Evolutionary conservation across 345 rosid genomes (phyloP).

Genomic region (Combretum micranthum): DNA sequence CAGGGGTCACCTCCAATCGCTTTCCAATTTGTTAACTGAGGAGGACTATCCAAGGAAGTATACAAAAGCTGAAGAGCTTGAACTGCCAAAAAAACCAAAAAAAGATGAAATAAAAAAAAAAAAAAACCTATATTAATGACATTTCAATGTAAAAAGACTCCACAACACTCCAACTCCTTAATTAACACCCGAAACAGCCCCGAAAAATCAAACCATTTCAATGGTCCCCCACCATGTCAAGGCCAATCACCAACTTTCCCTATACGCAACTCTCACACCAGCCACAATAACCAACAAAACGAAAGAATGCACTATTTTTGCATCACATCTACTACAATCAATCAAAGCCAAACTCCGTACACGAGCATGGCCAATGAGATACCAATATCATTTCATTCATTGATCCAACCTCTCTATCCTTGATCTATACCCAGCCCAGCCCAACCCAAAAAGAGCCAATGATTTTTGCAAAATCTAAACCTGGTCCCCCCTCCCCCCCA

Average conservation of each 20-base stretch:
- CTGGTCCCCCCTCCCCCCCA: too few species aligned
- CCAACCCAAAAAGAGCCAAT: too few species aligned
- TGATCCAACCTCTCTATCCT: too few species aligned
- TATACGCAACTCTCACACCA: neutral
- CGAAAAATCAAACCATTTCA: neutral
- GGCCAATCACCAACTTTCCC: constrained; percentile 2
- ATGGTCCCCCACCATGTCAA: neutral
- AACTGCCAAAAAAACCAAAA: constrained; percentile 35
- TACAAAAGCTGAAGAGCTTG: constrained; percentile 83
- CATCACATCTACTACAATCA: too few species aligned
- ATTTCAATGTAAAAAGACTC: neutral
- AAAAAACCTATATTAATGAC: neutral
- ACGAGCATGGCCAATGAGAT: too few species aligned
- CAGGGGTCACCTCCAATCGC: constrained; percentile 87
- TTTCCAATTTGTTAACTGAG: constrained; percentile 89
- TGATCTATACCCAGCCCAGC: too few species aligned
- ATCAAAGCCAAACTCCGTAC: too few species aligned
- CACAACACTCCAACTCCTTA: neutral
- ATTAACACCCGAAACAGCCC: neutral
- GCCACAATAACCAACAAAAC: neutral
- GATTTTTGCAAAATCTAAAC: too few species aligned
- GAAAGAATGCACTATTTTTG: too few species aligned
- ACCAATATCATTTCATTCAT: too few species aligned
- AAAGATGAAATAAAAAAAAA: neutral
- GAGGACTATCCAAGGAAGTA: constrained; percentile 70